Evolutionary conservation across 257 asterid genomes (phyloP).

Genomic region (Solanum chiquidenum): DNA sequence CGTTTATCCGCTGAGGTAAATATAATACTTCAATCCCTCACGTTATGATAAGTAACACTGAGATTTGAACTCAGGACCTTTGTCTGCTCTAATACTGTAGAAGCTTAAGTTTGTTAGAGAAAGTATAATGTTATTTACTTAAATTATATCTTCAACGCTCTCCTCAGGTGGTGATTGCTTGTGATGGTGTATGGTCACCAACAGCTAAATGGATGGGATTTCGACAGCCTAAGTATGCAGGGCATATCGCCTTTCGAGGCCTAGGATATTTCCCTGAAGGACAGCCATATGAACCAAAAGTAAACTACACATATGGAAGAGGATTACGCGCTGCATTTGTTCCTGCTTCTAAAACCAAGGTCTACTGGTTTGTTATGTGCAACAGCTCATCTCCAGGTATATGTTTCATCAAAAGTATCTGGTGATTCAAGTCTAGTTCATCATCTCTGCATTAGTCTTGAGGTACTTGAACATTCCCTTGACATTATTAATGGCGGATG

Average conservation of each 20-base stretch:
- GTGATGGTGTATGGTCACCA: slow-evolving; percentile 82
- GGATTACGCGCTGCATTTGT: slow-evolving; percentile 69
- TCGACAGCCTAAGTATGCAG: slow-evolving; percentile 55
- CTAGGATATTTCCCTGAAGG: slow-evolving; percentile 67
- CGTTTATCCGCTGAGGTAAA: slow-evolving; percentile 63
- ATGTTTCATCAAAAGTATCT: neutral
- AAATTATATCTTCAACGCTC: neutral
- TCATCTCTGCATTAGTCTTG: neutral
- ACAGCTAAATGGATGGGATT: slow-evolving; percentile 93
- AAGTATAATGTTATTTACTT: neutral
- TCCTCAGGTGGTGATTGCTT: slow-evolving; percentile 64
- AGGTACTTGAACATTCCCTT: neutral
- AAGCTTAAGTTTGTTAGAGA: neutral
- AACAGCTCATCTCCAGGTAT: slow-evolving; percentile 70
- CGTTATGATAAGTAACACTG: neutral
- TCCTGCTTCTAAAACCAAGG: slow-evolving; percentile 70
- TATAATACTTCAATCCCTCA: neutral
- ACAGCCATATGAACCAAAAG: slow-evolving; percentile 51
- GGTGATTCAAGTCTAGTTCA: neutral
- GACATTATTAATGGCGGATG: neutral
- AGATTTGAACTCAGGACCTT: neutral
- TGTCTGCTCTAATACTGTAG: neutral
- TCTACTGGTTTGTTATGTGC: slow-evolving; percentile 76
- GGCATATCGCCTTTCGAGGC: slow-evolving; percentile 67
- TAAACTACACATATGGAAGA: slow-evolving; percentile 51